Evolutionary conservation across 169 alveolate genomes (phyloP).

Genomic region (Eimeria acervulina): DNA sequence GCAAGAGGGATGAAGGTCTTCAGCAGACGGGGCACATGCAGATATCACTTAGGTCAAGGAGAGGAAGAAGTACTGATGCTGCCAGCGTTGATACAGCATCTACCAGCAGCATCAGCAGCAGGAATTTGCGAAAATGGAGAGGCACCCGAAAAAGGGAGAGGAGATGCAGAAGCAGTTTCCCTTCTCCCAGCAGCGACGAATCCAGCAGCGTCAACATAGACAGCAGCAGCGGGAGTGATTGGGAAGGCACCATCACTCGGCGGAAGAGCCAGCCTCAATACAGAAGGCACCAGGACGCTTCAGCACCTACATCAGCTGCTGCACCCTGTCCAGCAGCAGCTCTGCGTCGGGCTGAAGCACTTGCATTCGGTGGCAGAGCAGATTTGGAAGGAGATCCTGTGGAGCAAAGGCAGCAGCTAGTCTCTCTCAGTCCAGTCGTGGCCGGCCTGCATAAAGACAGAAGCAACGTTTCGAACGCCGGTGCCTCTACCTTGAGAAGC

Average conservation of each 20-base stretch:
- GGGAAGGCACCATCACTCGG: slow-evolving; percentile 45
- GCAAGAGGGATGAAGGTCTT: neutral
- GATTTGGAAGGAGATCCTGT: neutral
- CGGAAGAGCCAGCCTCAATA: neutral
- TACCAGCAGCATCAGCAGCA: slow-evolving; percentile 13
- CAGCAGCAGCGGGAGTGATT: slow-evolving; percentile 66
- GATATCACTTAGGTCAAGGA: neutral
- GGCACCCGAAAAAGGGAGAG: neutral
- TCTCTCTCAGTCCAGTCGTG: neutral
- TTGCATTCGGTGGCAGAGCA: neutral
- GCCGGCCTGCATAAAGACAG: neutral
- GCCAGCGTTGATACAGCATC: neutral
- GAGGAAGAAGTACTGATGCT: slow-evolving; percentile 16
- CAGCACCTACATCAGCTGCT: neutral
- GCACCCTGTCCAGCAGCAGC: slow-evolving; percentile 23
- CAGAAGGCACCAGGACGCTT: slow-evolving; percentile 20
- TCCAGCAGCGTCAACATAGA: slow-evolving; percentile 55
- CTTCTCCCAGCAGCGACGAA: neutral
- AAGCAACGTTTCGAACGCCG: neutral
- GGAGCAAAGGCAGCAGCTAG: neutral
- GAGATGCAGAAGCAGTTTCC: neutral
- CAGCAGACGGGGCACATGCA: slow-evolving; percentile 6
- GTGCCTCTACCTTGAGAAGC: slow-evolving; percentile 1
- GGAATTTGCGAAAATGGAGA: neutral
- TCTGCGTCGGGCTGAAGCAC: neutral